Conservation (phyloP, 495 filamentous ascomycete genomes). For the Xylaria scruposa region DNA sequence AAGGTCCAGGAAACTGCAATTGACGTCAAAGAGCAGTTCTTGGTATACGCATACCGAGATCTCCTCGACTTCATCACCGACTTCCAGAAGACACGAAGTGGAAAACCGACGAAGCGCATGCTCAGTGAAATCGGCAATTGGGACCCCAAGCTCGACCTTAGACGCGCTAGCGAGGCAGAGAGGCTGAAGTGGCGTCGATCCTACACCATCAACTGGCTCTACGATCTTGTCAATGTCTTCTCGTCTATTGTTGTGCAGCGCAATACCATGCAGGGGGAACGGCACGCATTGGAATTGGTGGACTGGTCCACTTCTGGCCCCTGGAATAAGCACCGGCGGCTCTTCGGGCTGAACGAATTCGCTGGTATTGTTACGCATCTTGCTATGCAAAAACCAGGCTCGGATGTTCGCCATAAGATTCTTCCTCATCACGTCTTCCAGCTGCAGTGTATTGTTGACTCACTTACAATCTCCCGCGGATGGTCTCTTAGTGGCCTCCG, state of each 20-base stretch:
- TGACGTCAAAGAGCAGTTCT: slow-evolving; percentile 50
- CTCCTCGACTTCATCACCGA: slow-evolving; percentile 55
- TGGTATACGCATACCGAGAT: slow-evolving; percentile 51
- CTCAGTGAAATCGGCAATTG: slow-evolving; percentile 46
- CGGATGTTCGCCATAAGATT: slow-evolving; percentile 48
- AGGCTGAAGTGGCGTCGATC: slow-evolving; percentile 51
- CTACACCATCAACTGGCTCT: slow-evolving; percentile 60
- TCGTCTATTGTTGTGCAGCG: slow-evolving; percentile 50
- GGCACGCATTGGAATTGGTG: slow-evolving; percentile 41
- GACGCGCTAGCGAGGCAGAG: slow-evolving; percentile 43
- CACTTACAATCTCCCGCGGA: slow-evolving; percentile 48
- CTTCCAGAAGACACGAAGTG: slow-evolving; percentile 51
- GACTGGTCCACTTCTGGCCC: slow-evolving; percentile 34
- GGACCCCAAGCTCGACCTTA: slow-evolving; percentile 52
- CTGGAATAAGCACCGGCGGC: slow-evolving; percentile 43
- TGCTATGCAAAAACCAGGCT: slow-evolving; percentile 50
- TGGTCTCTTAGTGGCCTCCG: too few relatives aligned
- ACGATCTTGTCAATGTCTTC: slow-evolving; percentile 55
- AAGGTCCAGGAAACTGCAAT: slow-evolving; percentile 30
- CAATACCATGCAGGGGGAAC: slow-evolving; percentile 42
- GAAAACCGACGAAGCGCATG: slow-evolving; percentile 55
- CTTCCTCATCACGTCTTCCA: slow-evolving; percentile 55
- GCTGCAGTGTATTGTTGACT: slow-evolving; percentile 56
- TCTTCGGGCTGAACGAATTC: slow-evolving; percentile 53
- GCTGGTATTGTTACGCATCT: slow-evolving; percentile 45